Base-by-base conservation (phyloP, 768 basidiomycete genomes). In the Lactarius quietus region DNA sequence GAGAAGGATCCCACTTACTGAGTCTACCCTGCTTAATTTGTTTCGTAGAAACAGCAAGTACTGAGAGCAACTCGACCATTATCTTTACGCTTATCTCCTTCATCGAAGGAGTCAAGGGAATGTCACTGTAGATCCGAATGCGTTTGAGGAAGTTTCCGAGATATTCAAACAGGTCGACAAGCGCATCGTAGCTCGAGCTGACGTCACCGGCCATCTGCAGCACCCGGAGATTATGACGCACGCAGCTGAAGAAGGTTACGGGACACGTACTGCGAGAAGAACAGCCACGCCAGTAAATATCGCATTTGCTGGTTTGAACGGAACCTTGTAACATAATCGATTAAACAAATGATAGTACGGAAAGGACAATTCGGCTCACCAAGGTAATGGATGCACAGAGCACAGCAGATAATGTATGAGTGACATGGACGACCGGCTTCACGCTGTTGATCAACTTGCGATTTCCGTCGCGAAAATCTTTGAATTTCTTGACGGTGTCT, bases 261-360 rank as follows among this genome's bases (percentile, higher is more conserved):
- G 29, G 26, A 18, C 0, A 20, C 31, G 5, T 15, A 56, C 39
- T 2, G 4, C n/a, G 12, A 62, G n/a, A 3, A 62, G 62, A 33
- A 62, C 14, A n/a, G 15, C 55, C 28, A 62, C 17, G 9, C 41
- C 55, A n/a, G 62, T 41, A 20, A 62, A 57, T 3, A 62, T 48
- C 3, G 45, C 43, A 8, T 15, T 57, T 2, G 43, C 62, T 6
- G 62, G 55, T 17, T 33, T 33, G 33, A 38, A 56, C 2, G 43
- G 15, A 43, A n/a, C 43, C 43, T 43, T 8, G 9, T 43, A 3
- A 43, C 8, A n/a, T 3, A 43, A 43, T 43, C 3, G 2, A 9
- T 20, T 7, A 9, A n/a, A n/a, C 8, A n/a, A 39, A 18, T n/a
- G 43, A n/a, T 8, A n/a, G 8, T 8, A 33, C 33, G 43, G 20